A percentile compares a stretch with the other conserved stretches of the same genome.
Conservation (phyloP, 768 basidiomycete genomes). For the Nevesoporus exiguus region DNA sequence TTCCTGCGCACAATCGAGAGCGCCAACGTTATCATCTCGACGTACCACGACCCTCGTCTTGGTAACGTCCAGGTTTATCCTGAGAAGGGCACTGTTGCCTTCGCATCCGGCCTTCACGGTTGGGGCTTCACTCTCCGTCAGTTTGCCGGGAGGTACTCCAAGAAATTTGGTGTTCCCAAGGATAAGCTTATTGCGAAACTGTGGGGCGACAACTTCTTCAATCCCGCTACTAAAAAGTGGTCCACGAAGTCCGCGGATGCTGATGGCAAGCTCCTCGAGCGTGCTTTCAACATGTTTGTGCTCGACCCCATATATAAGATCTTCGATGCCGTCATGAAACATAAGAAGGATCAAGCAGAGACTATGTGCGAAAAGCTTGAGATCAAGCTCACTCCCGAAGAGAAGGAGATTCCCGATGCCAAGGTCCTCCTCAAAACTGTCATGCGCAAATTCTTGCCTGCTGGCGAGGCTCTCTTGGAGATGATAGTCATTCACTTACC, state of each 20-base stretch:
- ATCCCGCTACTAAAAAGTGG: conserved; percentile 96
- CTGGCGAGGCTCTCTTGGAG: conserved; percentile 96
- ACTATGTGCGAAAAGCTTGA: conserved; percentile 96
- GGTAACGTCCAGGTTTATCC: conserved; percentile 99
- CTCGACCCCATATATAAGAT: conserved; percentile 99
- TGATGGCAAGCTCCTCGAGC: conserved; percentile 90
- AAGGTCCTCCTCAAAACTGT: conserved; percentile 95
- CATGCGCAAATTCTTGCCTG: conserved; percentile 99
- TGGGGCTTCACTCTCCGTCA: conserved; percentile 99
- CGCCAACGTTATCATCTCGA: conserved; percentile 98
- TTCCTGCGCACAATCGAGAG: conserved; percentile 97
- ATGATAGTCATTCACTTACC: conserved; percentile 99
- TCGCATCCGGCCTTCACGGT: conserved; percentile 98
- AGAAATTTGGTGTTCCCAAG: conserved; percentile 99
- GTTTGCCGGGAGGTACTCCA: conserved; percentile 90
- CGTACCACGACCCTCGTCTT: conserved; percentile 89
- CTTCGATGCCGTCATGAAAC: conserved; percentile 99
- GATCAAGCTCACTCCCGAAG: conserved; percentile 80
- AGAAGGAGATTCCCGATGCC: conserved; percentile 84
- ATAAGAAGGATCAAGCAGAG: conserved; percentile 86
- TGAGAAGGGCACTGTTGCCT: conserved; percentile 96
- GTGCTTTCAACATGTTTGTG: conserved; percentile 97
- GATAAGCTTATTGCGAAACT: conserved; percentile 97
- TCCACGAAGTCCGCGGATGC: conserved; percentile 69
- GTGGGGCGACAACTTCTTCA: conserved; percentile 99